Evolutionary conservation across 306 rosid genomes (phyloP), one percentile per base, ranked within the genome.

Genomic region (Potentilla sterilis): DNA sequence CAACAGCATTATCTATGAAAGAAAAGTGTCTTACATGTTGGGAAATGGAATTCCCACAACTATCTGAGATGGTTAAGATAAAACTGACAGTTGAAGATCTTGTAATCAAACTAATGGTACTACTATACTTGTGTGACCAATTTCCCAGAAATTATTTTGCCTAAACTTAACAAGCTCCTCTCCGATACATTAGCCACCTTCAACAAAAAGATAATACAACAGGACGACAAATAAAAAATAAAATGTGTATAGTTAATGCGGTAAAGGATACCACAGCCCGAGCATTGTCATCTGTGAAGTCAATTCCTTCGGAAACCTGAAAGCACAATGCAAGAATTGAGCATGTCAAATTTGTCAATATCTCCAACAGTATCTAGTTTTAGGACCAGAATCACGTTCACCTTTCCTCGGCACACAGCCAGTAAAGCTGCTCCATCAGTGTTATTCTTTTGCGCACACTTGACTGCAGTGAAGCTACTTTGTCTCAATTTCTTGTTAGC

Each of bases 331-430:
- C 7, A 72, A 47, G 40, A 79, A 79, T 10, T 67, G 69, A 81
- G 84, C 69, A 79, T 72, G 66, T 73, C 3, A 83, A 79, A 14
- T 10, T 55, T n/a, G 40, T 40, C 41, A 72, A 38, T 54, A 13
- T 22, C 15, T 14, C 51, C 52, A 0, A 37, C 40, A 72, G 6
- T 72, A 19, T 9, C 12, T 3, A 51, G 35, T 12, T 71, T 12
- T 38, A 51, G 15, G 75, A 67, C 42, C 42, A 73, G 49, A 42
- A 43, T 55, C 0, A 28, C 67, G 21, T 35, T 19, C 77, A 94
- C 98, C 98, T 94, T 94, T 88, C 98, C 98, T 75, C 98, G 92
- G 83, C 89, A 94, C 71, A 94, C 98, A 34, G 95, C 98, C 72
- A 94, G 87, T 57, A 94, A 86, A 71, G 96, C 96, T 54, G 96